These are phyloP conservation scores for Leccinum variicolor DNA, from an alignment of 768 basidiomycete genomes.

Conservation along the genomic window DNA sequence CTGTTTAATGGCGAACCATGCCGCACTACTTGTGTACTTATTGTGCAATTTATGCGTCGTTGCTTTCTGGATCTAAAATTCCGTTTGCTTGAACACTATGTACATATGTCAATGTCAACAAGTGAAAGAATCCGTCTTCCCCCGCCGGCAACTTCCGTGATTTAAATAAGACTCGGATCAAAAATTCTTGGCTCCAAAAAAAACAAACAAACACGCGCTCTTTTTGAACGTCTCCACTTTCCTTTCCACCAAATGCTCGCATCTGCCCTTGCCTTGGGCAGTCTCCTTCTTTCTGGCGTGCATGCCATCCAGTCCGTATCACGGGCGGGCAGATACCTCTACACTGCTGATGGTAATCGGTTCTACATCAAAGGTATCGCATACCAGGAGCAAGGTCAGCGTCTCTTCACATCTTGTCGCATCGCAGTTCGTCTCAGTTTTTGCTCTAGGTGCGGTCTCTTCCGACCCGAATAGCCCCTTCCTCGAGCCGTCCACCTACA, in stretches of 20 bases:
- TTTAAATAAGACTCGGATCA: neutral
- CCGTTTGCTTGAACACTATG: neutral
- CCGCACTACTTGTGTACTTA: conserved; percentile 38
- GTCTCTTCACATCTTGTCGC: neutral
- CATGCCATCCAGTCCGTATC: conserved; percentile 68
- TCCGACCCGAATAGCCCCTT: conserved; percentile 56
- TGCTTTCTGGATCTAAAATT: conserved; percentile 18
- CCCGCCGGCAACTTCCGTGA: neutral
- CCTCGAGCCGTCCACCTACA: conserved; percentile 68
- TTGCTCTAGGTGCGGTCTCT: conserved; percentile 33
- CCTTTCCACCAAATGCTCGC: conserved; percentile 25
- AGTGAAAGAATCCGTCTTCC: neutral
- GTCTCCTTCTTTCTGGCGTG: conserved; percentile 46
- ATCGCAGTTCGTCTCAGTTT: neutral
- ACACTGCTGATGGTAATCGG: conserved; percentile 65
- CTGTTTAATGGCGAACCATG: conserved; percentile 37
- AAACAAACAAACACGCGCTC: neutral
- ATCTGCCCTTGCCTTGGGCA: conserved; percentile 34
- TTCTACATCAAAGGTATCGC: conserved; percentile 90
- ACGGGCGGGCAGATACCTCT: conserved; percentile 77
- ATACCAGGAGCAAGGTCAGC: conserved; percentile 76
- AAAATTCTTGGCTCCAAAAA: neutral
- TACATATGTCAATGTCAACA: neutral
- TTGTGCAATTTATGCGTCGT: conserved; percentile 37
- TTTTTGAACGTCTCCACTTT: conserved; percentile 1